A percentile compares a stretch with the other conserved stretches of the same genome.
phyloP scores from a whole-genome alignment of 2,329 filamentous ascomycete genomes.

The Alternaria brassicicola region DNA sequence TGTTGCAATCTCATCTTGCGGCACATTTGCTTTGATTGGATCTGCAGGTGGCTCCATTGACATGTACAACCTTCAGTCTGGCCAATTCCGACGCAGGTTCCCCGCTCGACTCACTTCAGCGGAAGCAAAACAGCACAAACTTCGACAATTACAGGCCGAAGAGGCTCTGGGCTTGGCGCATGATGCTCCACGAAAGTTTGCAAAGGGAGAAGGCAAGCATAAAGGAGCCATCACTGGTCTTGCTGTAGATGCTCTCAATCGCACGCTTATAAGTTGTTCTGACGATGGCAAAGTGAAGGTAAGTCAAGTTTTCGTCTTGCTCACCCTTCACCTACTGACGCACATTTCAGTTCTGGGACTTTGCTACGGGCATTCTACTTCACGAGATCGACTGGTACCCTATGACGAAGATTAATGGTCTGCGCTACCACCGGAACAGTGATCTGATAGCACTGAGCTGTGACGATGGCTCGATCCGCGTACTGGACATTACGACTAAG shows the following conservation, averaged over 20 bases:
- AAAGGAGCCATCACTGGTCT: slow-evolving; percentile 83
- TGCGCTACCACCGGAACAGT: slow-evolving; percentile 80
- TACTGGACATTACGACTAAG: slow-evolving; percentile 89
- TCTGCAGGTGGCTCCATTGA: slow-evolving; percentile 83
- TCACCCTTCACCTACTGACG: slow-evolving; percentile 15
- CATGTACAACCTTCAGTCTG: slow-evolving; percentile 97
- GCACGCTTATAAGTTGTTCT: slow-evolving; percentile 81
- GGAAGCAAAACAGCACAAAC: slow-evolving; percentile 78
- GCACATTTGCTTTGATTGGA: slow-evolving; percentile 90
- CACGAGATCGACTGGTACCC: slow-evolving; percentile 84
- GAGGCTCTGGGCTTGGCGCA: slow-evolving; percentile 37
- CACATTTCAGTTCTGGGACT: slow-evolving; percentile 79
- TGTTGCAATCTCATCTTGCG: slow-evolving; percentile 87
- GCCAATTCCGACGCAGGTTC: slow-evolving; percentile 84
- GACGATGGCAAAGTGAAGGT: slow-evolving; percentile 88
- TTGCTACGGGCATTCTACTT: slow-evolving; percentile 77
- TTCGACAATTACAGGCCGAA: slow-evolving; percentile 64
- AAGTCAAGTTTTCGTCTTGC: slow-evolving; percentile 8
- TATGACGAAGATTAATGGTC: slow-evolving; percentile 75
- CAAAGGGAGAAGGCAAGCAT: slow-evolving; percentile 71
- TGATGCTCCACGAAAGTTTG: slow-evolving; percentile 46
- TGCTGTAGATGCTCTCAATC: slow-evolving; percentile 87
- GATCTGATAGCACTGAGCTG: slow-evolving; percentile 89
- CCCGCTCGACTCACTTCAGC: slow-evolving; percentile 78
- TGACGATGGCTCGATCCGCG: slow-evolving; percentile 83